These are phyloP conservation scores for Suhomyces faveliae DNA, from an alignment of 805 yeast genomes.

Conservation along the genomic window DNA sequence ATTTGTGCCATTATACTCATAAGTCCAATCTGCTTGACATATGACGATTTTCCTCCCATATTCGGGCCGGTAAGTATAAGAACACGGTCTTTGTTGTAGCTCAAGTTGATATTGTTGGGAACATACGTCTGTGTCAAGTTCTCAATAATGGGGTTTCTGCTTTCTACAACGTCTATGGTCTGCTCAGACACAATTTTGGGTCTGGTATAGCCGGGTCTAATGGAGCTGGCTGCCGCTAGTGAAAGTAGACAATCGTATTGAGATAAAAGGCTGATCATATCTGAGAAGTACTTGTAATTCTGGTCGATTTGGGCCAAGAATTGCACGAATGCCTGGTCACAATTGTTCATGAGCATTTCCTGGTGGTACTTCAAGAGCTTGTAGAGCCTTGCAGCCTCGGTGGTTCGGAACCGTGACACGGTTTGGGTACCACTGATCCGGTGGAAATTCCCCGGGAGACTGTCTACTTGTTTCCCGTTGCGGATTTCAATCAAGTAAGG, in stretches of 20 bases:
- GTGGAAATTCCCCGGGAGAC: constrained; percentile 73
- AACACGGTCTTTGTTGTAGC: constrained; percentile 44
- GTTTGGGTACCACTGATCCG: constrained; percentile 67
- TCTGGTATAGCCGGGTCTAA: constrained; percentile 35
- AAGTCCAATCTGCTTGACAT: constrained; percentile 71
- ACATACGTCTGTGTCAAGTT: constrained; percentile 50
- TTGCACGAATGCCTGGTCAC: constrained; percentile 46
- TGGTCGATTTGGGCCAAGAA: constrained; percentile 39
- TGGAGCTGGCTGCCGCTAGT: constrained; percentile 56
- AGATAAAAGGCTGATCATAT: constrained; percentile 48
- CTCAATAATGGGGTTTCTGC: constrained; percentile 70
- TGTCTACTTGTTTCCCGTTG: constrained; percentile 49
- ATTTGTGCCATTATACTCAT: constrained; percentile 71
- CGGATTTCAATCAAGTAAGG: constrained; percentile 77
- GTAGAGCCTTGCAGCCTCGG: constrained; percentile 50
- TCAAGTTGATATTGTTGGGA: constrained; percentile 61
- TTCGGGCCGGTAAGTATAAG: constrained; percentile 81
- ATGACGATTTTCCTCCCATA: constrained; percentile 85
- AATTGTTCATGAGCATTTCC: constrained; percentile 47
- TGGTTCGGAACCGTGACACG: constrained; percentile 72
- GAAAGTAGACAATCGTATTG: constrained; percentile 67
- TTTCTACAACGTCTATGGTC: constrained; percentile 48
- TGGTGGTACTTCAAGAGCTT: constrained; percentile 58
- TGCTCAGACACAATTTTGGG: constrained; percentile 50
- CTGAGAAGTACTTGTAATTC: constrained; percentile 29